Conservation (phyloP, 2,329 filamentous ascomycete species). For the Ustulina deusta region DNA sequence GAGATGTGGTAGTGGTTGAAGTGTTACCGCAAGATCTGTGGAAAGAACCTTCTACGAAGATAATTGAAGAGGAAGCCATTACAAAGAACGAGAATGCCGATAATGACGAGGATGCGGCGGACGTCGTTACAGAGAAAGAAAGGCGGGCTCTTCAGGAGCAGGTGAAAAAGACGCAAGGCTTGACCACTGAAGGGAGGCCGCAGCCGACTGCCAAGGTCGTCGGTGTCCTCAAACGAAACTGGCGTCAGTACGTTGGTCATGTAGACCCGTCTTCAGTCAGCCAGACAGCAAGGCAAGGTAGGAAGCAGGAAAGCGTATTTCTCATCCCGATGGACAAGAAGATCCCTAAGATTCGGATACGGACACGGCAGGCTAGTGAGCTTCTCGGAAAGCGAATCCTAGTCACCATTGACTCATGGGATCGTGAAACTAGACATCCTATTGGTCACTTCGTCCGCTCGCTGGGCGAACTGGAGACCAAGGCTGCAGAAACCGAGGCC, state of each 20-base stretch:
- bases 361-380: conserved; percentile 89
- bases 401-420: conserved; percentile 95
- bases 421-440: conserved; percentile 91
- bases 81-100: conserved; percentile 96
- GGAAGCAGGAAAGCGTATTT: conserved; percentile 92
- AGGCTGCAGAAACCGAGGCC: conserved; percentile 97
- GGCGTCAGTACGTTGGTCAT: conserved; percentile 97
- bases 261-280: conserved; percentile 89
- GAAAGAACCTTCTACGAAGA: conserved; percentile 95
- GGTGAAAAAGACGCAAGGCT: conserved; percentile 85
- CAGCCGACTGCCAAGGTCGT: conserved; percentile 94
- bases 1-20: conserved; percentile 93
- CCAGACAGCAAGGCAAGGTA: conserved; percentile 77
- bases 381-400: conserved; percentile 91
- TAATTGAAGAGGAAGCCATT: conserved; percentile 91
- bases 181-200: conserved; percentile 78
- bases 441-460: conserved; percentile 94
- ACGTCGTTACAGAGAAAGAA: conserved; percentile 89
- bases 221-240: conserved; percentile 93
- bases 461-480: conserved; percentile 92
- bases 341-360: conserved; percentile 93
- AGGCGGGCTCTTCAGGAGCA: conserved; percentile 89
- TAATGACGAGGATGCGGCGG: conserved; percentile 79
- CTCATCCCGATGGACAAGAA: conserved; percentile 98
- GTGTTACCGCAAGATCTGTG: conserved; percentile 94